A percentile compares a stretch with the other conserved stretches of the same genome.
Conservation (phyloP, 257 asterid genomes). For the Mitragyna speciosa region DNA sequence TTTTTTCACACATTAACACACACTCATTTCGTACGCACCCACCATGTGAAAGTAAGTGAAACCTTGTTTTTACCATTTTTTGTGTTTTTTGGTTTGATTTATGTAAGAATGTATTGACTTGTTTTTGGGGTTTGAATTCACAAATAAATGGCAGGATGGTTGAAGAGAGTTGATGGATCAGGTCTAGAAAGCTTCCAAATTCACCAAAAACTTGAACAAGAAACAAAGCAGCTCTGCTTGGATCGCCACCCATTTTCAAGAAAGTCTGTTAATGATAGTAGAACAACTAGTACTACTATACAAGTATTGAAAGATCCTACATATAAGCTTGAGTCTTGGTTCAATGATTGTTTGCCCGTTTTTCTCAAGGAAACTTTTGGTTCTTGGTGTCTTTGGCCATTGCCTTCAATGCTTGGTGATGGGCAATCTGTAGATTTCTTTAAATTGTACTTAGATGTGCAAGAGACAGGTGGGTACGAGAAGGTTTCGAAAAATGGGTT, state of each 20-base stretch:
- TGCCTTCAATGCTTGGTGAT: constrained; percentile 58
- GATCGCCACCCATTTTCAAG: constrained; percentile 15
- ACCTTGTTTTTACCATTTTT: background rate
- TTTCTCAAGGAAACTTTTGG: constrained; percentile 37
- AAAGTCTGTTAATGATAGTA: background rate
- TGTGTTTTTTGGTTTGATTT: background rate
- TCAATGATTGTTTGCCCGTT: constrained; percentile 33
- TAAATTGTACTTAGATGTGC: constrained; percentile 45
- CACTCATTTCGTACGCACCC: constrained; percentile 23
- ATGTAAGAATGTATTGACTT: constrained; percentile 26
- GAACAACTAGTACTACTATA: background rate
- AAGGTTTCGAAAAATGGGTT: constrained; percentile 20
- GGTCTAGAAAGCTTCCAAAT: constrained; percentile 30
- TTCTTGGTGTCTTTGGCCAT: constrained; percentile 36
- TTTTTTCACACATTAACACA: background rate
- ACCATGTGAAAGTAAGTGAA: background rate
- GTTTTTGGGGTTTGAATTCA: constrained; percentile 48
- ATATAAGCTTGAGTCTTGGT: constrained; percentile 28
- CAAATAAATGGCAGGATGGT: constrained; percentile 64
- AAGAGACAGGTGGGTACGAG: constrained; percentile 49
- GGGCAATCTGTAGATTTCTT: constrained; percentile 58
- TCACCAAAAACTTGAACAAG: constrained; percentile 12
- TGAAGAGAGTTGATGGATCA: constrained; percentile 46
- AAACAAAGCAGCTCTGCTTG: background rate
- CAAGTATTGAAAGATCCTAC: constrained; percentile 4